A percentile compares a stretch with the other conserved stretches of the same genome.
Conservation (phyloP, 106 monocot genomes). For the Apostasia shenzhenica region DNA sequence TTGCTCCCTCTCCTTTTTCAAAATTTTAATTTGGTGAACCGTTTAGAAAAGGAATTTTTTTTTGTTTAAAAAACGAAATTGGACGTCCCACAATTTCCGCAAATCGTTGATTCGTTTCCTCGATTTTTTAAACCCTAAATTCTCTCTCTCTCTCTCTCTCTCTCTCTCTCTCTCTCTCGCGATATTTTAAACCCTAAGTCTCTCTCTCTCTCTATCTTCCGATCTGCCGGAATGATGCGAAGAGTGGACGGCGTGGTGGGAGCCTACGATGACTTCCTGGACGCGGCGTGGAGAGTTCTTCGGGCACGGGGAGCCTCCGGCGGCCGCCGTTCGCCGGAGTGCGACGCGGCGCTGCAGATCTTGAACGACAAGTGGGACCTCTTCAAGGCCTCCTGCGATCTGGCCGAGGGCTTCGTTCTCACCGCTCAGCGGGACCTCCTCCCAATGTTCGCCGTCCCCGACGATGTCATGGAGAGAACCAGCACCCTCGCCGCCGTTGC, state of each 20-base stretch:
- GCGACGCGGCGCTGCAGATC: not conserved
- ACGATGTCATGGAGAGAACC: not conserved
- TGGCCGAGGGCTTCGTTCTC: constrained; percentile 3
- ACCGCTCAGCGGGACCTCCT: not conserved
- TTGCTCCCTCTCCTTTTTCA: too few species aligned
- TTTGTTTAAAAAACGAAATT: too few species aligned
- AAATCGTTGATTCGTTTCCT: too few species aligned
- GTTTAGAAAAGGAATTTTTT: too few species aligned
- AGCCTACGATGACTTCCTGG: not conserved
- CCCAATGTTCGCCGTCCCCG: not conserved
- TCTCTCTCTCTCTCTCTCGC: too few species aligned
- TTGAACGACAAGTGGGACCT: not conserved
- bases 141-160: too few species aligned
- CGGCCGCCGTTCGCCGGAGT: not conserved
- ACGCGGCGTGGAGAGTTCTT: not conserved
- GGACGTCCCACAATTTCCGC: too few species aligned
- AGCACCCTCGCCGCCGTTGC: not conserved
- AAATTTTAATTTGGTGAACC: too few species aligned
- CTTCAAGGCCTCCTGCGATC: constrained; percentile 9
- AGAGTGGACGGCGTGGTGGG: not conserved
- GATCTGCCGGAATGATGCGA: not conserved
- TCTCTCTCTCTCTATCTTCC: too few species aligned
- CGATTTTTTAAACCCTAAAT: too few species aligned
- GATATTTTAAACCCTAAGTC: too few species aligned
- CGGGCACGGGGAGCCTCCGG: too few species aligned